These are phyloP conservation scores for Dimargaris cristalligena DNA, from an alignment of 192 early-diverging fungal genomes.

Conservation along the genomic window DNA sequence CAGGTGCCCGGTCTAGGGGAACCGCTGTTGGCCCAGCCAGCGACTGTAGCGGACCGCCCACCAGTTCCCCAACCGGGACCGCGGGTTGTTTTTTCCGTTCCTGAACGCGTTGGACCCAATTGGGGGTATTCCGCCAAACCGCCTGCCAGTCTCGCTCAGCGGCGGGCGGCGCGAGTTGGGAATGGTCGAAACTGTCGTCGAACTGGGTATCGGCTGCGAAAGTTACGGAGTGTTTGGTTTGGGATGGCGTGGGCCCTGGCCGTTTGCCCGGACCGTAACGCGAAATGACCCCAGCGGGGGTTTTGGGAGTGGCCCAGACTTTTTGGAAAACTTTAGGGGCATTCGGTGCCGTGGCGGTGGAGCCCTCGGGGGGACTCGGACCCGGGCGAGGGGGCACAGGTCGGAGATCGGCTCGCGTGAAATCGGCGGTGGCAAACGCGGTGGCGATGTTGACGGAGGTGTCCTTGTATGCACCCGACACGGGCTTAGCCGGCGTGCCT, in stretches of 20 bases:
- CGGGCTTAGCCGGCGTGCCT: neutral
- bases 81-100: neutral
- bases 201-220: conserved; percentile 1
- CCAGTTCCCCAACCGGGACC: neutral
- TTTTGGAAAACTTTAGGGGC: neutral
- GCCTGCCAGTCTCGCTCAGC: neutral
- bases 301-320: neutral
- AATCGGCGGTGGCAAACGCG: neutral
- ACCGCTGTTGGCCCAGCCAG: too few species aligned
- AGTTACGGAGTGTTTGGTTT: neutral
- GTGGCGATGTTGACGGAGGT: conserved; percentile 5
- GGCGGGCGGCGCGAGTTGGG: neutral
- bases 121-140: conserved; percentile 5
- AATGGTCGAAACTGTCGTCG: neutral
- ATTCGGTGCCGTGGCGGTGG: neutral
- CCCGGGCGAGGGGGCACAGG: too few species aligned
- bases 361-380: neutral
- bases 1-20: too few species aligned
- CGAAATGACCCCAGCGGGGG: neutral
- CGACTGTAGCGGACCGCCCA: too few species aligned
- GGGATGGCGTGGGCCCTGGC: neutral
- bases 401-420: neutral
- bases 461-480: neutral
- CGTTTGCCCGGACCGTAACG: neutral
- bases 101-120: conserved; percentile 7